Percentiles rank a stretch among this genome's conserved stretches.
phyloP scores from a whole-genome alignment of 2,329 filamentous ascomycete genomes.

The Helotiales sp. region DNA sequence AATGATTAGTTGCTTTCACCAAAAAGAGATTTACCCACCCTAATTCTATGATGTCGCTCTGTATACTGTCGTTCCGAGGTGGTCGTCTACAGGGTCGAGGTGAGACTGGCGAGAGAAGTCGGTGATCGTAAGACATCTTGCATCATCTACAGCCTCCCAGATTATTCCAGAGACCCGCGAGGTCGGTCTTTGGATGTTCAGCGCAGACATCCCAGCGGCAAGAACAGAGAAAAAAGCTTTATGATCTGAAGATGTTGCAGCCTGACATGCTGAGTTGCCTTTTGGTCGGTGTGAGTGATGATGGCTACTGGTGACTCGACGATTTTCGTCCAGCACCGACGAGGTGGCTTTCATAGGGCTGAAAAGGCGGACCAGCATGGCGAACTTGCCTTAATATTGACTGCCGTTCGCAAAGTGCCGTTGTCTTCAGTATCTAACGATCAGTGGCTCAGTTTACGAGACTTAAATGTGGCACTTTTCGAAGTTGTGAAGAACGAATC shows the following conservation, averaged over 20 bases:
- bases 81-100: background rate
- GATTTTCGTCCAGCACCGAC: background rate
- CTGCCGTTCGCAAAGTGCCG: background rate
- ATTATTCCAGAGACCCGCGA: background rate
- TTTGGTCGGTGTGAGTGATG: background rate
- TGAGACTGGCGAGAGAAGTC: background rate
- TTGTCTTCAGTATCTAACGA: background rate
- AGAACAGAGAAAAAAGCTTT: background rate
- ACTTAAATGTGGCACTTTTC: background rate
- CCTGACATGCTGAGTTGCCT: background rate
- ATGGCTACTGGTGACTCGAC: background rate
- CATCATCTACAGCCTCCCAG: background rate
- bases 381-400: background rate
- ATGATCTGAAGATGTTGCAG: background rate
- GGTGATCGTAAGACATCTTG: slow-evolving; percentile 5
- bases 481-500: background rate
- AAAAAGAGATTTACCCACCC: background rate
- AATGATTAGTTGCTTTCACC: background rate
- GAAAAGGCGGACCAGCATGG: background rate
- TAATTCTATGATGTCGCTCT: background rate
- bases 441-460: background rate
- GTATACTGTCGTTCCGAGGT: background rate
- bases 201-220: background rate
- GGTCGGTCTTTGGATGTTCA: background rate
- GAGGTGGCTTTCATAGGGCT: background rate